phyloP scores from a whole-genome alignment of 139 green algal genomes.

The Chlorella sp. region DNA sequence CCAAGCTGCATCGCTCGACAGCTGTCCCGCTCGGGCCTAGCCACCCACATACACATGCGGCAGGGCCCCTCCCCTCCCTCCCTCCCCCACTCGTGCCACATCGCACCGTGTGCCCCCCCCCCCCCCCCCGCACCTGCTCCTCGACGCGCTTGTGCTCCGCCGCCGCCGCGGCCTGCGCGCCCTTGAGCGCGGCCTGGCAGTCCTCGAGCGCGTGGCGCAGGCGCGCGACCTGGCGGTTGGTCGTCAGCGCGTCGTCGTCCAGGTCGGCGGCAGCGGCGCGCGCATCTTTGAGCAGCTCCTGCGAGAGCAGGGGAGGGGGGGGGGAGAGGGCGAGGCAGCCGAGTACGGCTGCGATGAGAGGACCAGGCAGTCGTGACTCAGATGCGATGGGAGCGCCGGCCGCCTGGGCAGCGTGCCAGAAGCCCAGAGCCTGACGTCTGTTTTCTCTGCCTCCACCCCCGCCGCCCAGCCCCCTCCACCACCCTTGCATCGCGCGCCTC shows the following conservation, averaged over 20 bases:
- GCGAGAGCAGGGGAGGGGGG: neutral
- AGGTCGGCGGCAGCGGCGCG: slow-evolving; percentile 8
- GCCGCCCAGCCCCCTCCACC: too few relatives aligned
- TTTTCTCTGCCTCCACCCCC: neutral
- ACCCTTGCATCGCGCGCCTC: neutral
- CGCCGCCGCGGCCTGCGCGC: slow-evolving; percentile 4
- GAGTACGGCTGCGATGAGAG: too few relatives aligned
- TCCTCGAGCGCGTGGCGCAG: slow-evolving; percentile 27
- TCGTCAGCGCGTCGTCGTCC: slow-evolving; percentile 19
- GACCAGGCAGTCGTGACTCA: too few relatives aligned
- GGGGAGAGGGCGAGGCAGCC: too few relatives aligned
- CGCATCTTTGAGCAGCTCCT: slow-evolving; percentile 20
- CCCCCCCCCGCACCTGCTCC: too few relatives aligned
- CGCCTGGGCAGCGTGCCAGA: neutral
- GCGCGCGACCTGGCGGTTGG: slow-evolving; percentile 17
- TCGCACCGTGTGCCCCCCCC: too few relatives aligned
- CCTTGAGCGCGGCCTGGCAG: slow-evolving; percentile 4
- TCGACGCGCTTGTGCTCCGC: too few relatives aligned
- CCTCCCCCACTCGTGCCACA: too few relatives aligned
- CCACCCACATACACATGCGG: neutral
- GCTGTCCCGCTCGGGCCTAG: too few relatives aligned
- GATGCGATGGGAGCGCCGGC: too few relatives aligned
- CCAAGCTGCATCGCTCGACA: too few relatives aligned
- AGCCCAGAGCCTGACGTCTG: neutral
- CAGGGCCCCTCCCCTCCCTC: neutral